These are phyloP conservation scores for Fraxinus dipetala DNA, from an alignment of 305 asterid genomes.

Conservation along the genomic window DNA sequence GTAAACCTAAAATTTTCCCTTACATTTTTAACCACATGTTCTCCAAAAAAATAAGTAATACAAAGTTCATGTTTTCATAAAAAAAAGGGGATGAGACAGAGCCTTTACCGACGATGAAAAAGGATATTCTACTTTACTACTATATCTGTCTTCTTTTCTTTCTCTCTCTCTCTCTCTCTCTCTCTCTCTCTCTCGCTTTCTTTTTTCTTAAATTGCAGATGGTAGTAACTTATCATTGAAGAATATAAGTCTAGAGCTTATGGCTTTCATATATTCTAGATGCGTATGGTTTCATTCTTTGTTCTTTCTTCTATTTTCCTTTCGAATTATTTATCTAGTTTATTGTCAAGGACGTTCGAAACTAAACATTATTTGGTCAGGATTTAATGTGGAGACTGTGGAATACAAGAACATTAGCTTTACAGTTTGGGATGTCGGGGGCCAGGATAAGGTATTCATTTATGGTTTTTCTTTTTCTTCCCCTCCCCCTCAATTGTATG, in stretches of 20 bases:
- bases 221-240: neutral
- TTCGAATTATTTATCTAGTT: neutral
- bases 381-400: conserved; percentile 67
- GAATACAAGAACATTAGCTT: conserved; percentile 64
- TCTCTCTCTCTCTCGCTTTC: neutral
- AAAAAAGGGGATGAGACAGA: no score
- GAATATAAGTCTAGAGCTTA: neutral
- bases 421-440: conserved; percentile 71
- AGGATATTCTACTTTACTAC: neutral
- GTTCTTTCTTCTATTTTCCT: neutral
- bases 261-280: neutral
- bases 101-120: neutral
- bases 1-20: no score
- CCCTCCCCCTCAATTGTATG: neutral
- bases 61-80: no score
- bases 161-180: neutral
- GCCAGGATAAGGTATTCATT: conserved; percentile 53
- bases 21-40: no score
- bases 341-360: neutral
- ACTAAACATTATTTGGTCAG: conserved; percentile 23
- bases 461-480: neutral
- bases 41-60: no score
- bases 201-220: neutral
- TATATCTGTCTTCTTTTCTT: neutral
- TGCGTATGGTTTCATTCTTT: neutral